Conservation (phyloP, 768 basidiomycete genomes). For the Tubosaeta sp. region DNA sequence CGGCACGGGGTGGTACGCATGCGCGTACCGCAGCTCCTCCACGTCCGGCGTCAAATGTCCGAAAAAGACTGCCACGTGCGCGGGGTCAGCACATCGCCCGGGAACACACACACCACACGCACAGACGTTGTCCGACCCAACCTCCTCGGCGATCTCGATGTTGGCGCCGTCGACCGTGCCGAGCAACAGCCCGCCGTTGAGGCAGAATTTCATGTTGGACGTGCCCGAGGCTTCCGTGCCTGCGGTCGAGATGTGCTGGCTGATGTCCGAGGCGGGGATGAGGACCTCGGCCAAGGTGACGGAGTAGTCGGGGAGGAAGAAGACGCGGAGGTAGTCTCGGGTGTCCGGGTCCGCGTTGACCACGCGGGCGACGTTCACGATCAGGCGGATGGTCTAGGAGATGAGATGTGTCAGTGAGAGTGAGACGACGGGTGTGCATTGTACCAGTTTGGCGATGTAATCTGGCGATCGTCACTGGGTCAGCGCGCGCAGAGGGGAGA, state of each 20-base stretch:
- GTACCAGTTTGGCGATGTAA: slow-evolving; percentile 85
- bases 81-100: not conserved
- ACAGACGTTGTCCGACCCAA: slow-evolving; percentile 91
- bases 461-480: slow-evolving; percentile 38
- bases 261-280: slow-evolving; percentile 91
- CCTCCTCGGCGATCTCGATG: slow-evolving; percentile 95
- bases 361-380: slow-evolving; percentile 80
- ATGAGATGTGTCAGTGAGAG: not conserved
- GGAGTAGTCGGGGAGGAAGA: slow-evolving; percentile 96
- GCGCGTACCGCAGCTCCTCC: slow-evolving; percentile 81
- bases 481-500: not conserved
- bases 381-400: slow-evolving; percentile 78
- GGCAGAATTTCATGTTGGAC: slow-evolving; percentile 85
- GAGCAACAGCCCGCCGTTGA: slow-evolving; percentile 85
- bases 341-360: slow-evolving; percentile 77
- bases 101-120: slow-evolving; percentile 33
- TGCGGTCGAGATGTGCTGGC: slow-evolving; percentile 95
- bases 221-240: slow-evolving; percentile 88
- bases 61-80: slow-evolving; percentile 67
- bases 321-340: slow-evolving; percentile 78
- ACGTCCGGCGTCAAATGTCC: slow-evolving; percentile 86
- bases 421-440: not conserved
- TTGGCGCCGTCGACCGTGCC: slow-evolving; percentile 96
- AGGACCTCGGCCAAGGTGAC: slow-evolving; percentile 80
- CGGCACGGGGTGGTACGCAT: slow-evolving; percentile 76